Conservation (phyloP, 208 protist species). For the Trypanosoma brucei region DNA sequence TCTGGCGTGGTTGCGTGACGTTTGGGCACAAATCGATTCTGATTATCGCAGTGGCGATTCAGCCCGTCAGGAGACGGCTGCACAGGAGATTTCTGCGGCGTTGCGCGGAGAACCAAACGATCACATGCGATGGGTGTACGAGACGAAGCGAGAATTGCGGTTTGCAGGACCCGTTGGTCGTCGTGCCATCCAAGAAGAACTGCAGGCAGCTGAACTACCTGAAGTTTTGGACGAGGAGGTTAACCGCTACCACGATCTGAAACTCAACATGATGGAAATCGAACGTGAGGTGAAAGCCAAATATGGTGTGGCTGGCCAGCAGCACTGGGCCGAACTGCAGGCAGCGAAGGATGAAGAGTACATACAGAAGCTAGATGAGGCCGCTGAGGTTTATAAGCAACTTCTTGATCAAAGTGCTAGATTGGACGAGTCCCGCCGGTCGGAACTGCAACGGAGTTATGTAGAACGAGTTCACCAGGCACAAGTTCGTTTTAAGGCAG, state of each 20-base stretch:
- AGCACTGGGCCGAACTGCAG: conserved; percentile 87
- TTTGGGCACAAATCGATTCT: conserved; percentile 84
- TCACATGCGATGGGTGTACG: conserved; percentile 88
- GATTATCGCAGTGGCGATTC: conserved; percentile 77
- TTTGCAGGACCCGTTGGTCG: conserved; percentile 55
- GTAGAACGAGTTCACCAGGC: conserved; percentile 75
- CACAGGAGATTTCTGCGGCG: conserved; percentile 67
- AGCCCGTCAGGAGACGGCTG: conserved; percentile 53
- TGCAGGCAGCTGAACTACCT: conserved; percentile 53
- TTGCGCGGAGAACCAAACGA: conserved; percentile 72
- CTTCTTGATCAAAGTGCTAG: conserved; percentile 65
- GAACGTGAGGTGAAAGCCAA: conserved; percentile 64
- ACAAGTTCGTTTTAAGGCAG: conserved; percentile 80
- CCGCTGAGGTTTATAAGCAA: conserved; percentile 69
- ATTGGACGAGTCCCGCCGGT: conserved; percentile 68
- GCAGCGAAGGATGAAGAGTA: conserved; percentile 77
- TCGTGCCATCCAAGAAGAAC: conserved; percentile 31
- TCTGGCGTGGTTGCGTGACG: conserved; percentile 73
- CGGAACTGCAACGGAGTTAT: conserved; percentile 55
- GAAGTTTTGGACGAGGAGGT: conserved; percentile 75
- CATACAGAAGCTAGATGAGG: conserved; percentile 66
- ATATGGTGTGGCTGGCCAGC: conserved; percentile 72
- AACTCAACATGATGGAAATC: conserved; percentile 66
- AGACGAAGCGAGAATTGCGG: conserved; percentile 57
- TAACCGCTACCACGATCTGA: conserved; percentile 69